Conservation (phyloP, 352 stramenopile genomes). For the Peronosclerospora sorghi region DNA sequence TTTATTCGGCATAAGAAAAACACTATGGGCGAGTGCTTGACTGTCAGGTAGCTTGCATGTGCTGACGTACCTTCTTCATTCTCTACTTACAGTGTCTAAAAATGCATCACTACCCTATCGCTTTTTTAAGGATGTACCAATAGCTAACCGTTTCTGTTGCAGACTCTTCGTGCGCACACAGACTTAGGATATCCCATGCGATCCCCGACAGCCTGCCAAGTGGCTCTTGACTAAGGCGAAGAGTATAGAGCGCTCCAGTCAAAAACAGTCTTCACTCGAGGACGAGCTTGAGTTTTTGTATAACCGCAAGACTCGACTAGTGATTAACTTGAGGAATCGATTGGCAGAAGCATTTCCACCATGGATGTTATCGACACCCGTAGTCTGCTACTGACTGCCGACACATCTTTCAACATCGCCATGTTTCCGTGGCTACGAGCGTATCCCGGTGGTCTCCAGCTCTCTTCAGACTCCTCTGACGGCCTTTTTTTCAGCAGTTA, state of each 20-base stretch:
- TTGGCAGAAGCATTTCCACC: constrained; percentile 48
- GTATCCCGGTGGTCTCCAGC: constrained; percentile 37
- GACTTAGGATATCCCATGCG: constrained; percentile 77
- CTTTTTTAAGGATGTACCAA: too few relatives aligned
- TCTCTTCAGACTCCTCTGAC: constrained; percentile 46
- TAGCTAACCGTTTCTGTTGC: too few relatives aligned
- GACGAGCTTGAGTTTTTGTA: constrained; percentile 75
- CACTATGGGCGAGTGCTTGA: too few relatives aligned
- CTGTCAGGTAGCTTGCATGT: too few relatives aligned
- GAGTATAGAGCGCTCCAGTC: constrained; percentile 57
- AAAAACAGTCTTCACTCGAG: constrained; percentile 24
- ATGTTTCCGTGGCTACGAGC: constrained; percentile 72
- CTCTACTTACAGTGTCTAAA: too few relatives aligned
- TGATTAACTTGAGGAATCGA: constrained; percentile 62
- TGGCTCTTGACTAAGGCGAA: constrained; percentile 71
- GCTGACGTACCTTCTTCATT: too few relatives aligned
- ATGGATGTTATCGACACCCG: constrained; percentile 74
- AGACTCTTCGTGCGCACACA: constrained; percentile 71
- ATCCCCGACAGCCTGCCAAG: constrained; percentile 54
- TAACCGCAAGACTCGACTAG: constrained; percentile 54
- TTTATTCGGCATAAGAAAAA: too few relatives aligned
- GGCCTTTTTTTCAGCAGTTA: constrained; percentile 80
- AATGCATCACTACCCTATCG: too few relatives aligned
- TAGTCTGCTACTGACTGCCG: constrained; percentile 51
- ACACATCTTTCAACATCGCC: constrained; percentile 50